phyloP scores from a whole-genome alignment of 352 stramenopile genomes.

The Hyaloperonospora brassicae region DNA sequence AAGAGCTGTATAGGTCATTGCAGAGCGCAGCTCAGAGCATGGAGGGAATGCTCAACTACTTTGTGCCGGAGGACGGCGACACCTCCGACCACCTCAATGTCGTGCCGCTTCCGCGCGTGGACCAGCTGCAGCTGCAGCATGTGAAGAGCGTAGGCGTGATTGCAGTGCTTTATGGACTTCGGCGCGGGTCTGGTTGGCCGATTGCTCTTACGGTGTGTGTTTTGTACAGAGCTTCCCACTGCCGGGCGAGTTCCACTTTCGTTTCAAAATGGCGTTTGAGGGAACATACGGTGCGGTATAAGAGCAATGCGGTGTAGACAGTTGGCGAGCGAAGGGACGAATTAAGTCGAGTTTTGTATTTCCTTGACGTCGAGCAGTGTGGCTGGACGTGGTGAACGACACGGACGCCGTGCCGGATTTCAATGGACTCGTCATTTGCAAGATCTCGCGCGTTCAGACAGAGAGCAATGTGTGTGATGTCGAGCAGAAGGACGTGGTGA shows the following conservation, averaged over 20 bases:
- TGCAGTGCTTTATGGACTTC: neutral
- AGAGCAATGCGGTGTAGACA: neutral
- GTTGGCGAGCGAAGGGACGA: conserved; percentile 9
- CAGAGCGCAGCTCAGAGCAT: conserved; percentile 23
- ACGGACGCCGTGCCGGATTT: conserved; percentile 64
- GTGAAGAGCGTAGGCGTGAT: conserved; percentile 55
- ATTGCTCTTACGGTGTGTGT: conserved; percentile 10
- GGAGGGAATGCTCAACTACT: conserved; percentile 86
- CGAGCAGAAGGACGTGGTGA: conserved; percentile 30
- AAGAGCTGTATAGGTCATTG: too few relatives aligned
- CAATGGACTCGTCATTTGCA: conserved; percentile 72
- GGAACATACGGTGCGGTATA: conserved; percentile 59
- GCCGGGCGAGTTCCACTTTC: conserved; percentile 76
- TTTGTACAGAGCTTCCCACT: conserved; percentile 52
- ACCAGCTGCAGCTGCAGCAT: conserved; percentile 63
- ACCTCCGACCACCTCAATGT: conserved; percentile 82
- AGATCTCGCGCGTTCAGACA: conserved; percentile 64
- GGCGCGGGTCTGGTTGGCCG: neutral
- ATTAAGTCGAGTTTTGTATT: conserved; percentile 1
- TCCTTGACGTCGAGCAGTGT: conserved; percentile 34
- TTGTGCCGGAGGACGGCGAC: conserved; percentile 79
- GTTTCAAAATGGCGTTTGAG: conserved; percentile 82
- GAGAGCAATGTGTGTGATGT: conserved; percentile 33
- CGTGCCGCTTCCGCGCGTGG: conserved; percentile 67
- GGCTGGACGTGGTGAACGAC: conserved; percentile 73